Conservation (phyloP, 768 basidiomycete species). For the Cyclocybe aegerita region DNA sequence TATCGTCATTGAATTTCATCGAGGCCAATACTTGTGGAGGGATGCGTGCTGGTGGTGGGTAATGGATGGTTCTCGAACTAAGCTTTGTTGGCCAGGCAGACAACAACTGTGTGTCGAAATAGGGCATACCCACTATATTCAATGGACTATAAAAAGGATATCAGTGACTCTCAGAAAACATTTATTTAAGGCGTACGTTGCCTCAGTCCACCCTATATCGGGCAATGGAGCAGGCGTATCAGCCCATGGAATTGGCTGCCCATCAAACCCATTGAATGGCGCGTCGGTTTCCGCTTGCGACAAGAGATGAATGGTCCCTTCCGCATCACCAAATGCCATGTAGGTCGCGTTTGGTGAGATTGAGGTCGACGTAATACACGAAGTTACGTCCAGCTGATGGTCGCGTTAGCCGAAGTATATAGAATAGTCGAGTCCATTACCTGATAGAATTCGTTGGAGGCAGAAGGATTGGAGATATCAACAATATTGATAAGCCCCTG, state of each 20-base stretch:
- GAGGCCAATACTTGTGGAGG: constrained; percentile 73
- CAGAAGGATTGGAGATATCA: constrained; percentile 72
- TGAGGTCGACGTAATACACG: constrained; percentile 78
- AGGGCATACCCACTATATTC: constrained; percentile 85
- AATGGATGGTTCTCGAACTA: constrained; percentile 38
- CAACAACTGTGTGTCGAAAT: constrained; percentile 72
- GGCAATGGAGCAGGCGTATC: constrained; percentile 69
- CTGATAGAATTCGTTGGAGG: constrained; percentile 77
- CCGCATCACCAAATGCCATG: constrained; percentile 88
- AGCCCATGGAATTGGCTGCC: constrained; percentile 83
- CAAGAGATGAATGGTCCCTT: constrained; percentile 80
- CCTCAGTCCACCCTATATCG: constrained; percentile 77
- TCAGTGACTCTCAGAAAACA: not conserved
- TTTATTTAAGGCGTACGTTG: constrained; percentile 57
- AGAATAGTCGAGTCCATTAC: constrained; percentile 33
- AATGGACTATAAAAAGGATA: constrained; percentile 58
- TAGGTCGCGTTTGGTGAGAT: constrained; percentile 88
- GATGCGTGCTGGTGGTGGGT: constrained; percentile 74
- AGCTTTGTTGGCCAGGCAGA: constrained; percentile 65
- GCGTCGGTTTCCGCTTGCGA: constrained; percentile 67
- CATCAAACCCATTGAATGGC: constrained; percentile 90
- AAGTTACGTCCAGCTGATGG: constrained; percentile 62
- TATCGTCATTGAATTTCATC: constrained; percentile 86
- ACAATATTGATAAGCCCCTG: constrained; percentile 85
- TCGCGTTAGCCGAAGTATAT: not conserved